Evolutionary conservation across 1,139 yeast genomes (phyloP).

Genomic region (Pichia sp.): DNA sequence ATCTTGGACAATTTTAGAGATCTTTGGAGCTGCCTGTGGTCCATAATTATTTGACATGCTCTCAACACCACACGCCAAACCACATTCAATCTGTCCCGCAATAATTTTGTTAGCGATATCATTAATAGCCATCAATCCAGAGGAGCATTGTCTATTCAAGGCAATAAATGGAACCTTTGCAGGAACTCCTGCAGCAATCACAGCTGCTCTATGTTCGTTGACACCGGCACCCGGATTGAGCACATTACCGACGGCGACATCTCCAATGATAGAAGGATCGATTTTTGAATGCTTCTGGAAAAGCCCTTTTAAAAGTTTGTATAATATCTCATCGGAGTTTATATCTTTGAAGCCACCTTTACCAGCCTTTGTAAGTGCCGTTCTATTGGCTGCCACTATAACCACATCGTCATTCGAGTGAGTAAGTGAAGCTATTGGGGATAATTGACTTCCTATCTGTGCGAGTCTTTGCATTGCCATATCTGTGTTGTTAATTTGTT

Average conservation of each 20-base stretch:
- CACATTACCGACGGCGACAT: conserved; percentile 81
- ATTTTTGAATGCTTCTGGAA: conserved; percentile 86
- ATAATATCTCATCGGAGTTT: conserved; percentile 49
- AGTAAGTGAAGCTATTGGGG: background rate
- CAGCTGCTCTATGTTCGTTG: conserved; percentile 84
- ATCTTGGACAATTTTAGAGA: conserved; percentile 42
- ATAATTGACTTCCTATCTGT: conserved; percentile 5
- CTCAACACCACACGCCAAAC: conserved; percentile 89
- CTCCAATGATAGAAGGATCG: conserved; percentile 76
- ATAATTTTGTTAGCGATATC: conserved; percentile 85
- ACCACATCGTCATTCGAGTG: conserved; percentile 60
- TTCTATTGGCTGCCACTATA: conserved; percentile 80
- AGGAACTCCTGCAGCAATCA: conserved; percentile 67
- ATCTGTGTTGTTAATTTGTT: background rate
- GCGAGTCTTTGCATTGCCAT: conserved; percentile 6
- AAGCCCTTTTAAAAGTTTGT: conserved; percentile 86
- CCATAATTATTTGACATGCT: conserved; percentile 86
- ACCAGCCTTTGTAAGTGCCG: conserved; percentile 79
- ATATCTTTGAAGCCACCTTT: conserved; percentile 47
- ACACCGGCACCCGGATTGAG: conserved; percentile 90
- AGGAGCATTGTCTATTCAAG: conserved; percentile 88
- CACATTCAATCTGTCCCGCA: conserved; percentile 84
- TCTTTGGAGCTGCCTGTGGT: conserved; percentile 56
- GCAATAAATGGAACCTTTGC: conserved; percentile 69
- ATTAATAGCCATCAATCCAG: conserved; percentile 85